Evolutionary conservation across 164 flowering plant species (phyloP), one percentile per base, ranked within the genome.

Genomic region (Brasenia schreberi): DNA sequence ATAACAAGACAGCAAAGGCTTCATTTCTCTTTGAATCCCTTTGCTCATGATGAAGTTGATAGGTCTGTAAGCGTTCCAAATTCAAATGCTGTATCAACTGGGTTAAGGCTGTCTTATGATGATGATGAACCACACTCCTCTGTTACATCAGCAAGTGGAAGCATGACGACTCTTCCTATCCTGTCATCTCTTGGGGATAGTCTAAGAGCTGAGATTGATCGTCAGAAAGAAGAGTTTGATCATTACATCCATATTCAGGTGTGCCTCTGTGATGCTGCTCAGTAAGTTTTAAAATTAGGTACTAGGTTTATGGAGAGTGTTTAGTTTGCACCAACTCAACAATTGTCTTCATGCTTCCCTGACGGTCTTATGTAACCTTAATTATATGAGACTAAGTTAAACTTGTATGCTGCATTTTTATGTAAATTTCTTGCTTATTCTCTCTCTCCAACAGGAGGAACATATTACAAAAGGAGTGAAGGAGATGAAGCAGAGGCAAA

Each of bases 91-190:
- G 93, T 91, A 43, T 91, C 96, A 45, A 91, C 97, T 61, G 97
- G 97, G 6, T 77, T 88, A 68, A 82, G 84, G 70, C 80, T 91
- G 45, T 91, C 97, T 14, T 88, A 80, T 75, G 91, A 87, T 65
- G 97, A 91, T 65, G 96, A 90, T 67, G 97, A 91, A 67, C 93
- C 63, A 62, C 83, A 86, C 73, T 88, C 96, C 18, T 77, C 91
- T 43, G 81, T 87, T 19, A 81, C 91, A 60, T 79, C 91, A 63
- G 86, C 88, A n/a, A 82, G 88, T 76, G 90, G 82, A 69, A 81
- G 83, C 72, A 81, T 83, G 83, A 72, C 78, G 7, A 68, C 85
- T n/a, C 82, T 78, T 18, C 81, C 93, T 18, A 72, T 79, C 63
- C 68, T 82, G 19, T 64, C 75, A 62, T 79, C 90, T 42, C 82